phyloP scores from a whole-genome alignment of 1,284 basidiomycete species.

The Ceratobasidium sp. region DNA sequence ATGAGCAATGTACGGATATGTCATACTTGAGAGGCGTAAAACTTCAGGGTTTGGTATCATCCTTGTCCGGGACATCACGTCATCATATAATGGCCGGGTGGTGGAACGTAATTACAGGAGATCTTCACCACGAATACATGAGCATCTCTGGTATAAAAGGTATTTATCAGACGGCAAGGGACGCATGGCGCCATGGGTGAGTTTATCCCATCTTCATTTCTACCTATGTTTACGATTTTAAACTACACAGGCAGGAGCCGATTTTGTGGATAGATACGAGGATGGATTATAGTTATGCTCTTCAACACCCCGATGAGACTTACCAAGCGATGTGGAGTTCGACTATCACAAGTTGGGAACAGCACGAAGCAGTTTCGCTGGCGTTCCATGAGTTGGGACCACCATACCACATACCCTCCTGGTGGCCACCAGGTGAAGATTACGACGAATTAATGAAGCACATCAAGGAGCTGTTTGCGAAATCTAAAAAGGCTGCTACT shows the following conservation, averaged over 20 bases:
- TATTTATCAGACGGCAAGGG: not conserved
- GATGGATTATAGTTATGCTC: not conserved
- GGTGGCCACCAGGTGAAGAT: no score
- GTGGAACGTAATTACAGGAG: not conserved
- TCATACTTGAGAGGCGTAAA: no score
- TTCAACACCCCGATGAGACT: not conserved
- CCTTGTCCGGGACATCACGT: not conserved
- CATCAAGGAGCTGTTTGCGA: no score
- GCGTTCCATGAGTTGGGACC: not conserved
- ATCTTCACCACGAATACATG: not conserved
- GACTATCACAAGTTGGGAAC: not conserved
- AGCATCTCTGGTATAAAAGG: not conserved
- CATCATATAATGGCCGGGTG: not conserved
- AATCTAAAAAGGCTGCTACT: no score
- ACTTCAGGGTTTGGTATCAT: slow-evolving; percentile 4
- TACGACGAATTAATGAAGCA: no score
- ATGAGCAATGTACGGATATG: no score
- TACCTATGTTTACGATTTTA: not conserved
- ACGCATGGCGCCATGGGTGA: not conserved
- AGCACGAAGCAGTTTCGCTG: not conserved
- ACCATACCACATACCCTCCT: no score
- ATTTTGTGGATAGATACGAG: not conserved
- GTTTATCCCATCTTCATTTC: not conserved
- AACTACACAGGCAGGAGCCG: not conserved
- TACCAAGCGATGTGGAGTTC: not conserved